Evolutionary conservation across 495 filamentous ascomycete species (phyloP).

Genomic region (Neurospora tetrasperma): DNA sequence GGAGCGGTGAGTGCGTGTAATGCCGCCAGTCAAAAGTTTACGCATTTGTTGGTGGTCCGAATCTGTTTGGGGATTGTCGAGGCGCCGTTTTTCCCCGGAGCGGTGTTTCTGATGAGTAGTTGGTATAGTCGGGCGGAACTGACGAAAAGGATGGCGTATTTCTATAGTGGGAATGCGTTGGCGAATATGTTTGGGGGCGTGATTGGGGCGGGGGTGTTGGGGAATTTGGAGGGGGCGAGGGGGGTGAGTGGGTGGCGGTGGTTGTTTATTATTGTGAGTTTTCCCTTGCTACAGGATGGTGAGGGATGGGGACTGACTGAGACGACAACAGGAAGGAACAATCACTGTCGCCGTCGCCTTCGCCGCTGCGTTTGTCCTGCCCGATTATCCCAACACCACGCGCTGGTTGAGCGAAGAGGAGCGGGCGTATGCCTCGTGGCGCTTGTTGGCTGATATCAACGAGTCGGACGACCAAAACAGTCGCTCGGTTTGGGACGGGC

Average conservation of each 20-base stretch:
- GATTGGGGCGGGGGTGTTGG: slow-evolving; percentile 42
- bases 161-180: slow-evolving; percentile 46
- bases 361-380: slow-evolving; percentile 26
- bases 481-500: slow-evolving; percentile 25
- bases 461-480: slow-evolving; percentile 23
- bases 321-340: slow-evolving; percentile 20
- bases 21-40: slow-evolving; percentile 43
- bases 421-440: slow-evolving; percentile 30
- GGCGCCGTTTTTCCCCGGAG: slow-evolving; percentile 43
- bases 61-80: slow-evolving; percentile 57
- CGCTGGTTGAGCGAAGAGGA: slow-evolving; percentile 34
- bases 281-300: too few species aligned
- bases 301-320: background rate
- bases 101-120: slow-evolving; percentile 39
- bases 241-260: slow-evolving; percentile 33
- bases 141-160: slow-evolving; percentile 42
- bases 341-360: slow-evolving; percentile 34
- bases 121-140: slow-evolving; percentile 44
- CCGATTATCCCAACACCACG: slow-evolving; percentile 35
- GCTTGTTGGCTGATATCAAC: slow-evolving; percentile 32
- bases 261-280: slow-evolving; percentile 19
- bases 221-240: slow-evolving; percentile 26
- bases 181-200: slow-evolving; percentile 51
- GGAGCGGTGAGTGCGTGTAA: slow-evolving; percentile 49
- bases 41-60: slow-evolving; percentile 45